Conservation (phyloP, 768 basidiomycete genomes). For the Tricholoma sp. region DNA sequence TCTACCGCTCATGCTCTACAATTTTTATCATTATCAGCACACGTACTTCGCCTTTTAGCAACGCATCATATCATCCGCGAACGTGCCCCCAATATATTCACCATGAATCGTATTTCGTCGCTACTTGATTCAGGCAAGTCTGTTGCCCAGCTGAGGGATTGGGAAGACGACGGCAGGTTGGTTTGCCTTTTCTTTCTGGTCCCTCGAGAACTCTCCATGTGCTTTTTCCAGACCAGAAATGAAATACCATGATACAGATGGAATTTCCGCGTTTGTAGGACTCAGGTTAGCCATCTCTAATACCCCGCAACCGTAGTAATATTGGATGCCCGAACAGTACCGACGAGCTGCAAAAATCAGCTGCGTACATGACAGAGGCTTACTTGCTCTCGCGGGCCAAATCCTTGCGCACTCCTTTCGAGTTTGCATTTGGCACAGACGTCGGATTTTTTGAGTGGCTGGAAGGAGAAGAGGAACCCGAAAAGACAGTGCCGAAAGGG, state of each 20-base stretch:
- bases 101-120: slow-evolving; percentile 65
- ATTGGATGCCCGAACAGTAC: slow-evolving; percentile 35
- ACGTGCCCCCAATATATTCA: slow-evolving; percentile 64
- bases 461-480: slow-evolving; percentile 42
- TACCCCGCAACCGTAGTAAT: not conserved
- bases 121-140: slow-evolving; percentile 64
- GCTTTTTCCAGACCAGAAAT: slow-evolving; percentile 41
- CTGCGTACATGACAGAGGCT: slow-evolving; percentile 70
- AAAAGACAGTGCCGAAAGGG: slow-evolving; percentile 1
- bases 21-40: slow-evolving; percentile 38
- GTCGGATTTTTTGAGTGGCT: slow-evolving; percentile 70
- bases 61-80: slow-evolving; percentile 76
- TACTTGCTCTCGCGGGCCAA: slow-evolving; percentile 41
- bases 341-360: slow-evolving; percentile 74
- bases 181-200: slow-evolving; percentile 2
- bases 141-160: slow-evolving; percentile 38
- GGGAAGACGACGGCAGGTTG: slow-evolving; percentile 36
- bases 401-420: slow-evolving; percentile 61
- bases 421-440: slow-evolving; percentile 54
- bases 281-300: slow-evolving; percentile 43
- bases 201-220: too few species aligned
- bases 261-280: slow-evolving; percentile 66
- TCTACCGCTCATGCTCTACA: not conserved
- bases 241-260: slow-evolving; percentile 65
- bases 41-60: slow-evolving; percentile 69